Base-by-base conservation (phyloP, 2,329 filamentous ascomycete genomes). In the Aspergillus tamarii region DNA sequence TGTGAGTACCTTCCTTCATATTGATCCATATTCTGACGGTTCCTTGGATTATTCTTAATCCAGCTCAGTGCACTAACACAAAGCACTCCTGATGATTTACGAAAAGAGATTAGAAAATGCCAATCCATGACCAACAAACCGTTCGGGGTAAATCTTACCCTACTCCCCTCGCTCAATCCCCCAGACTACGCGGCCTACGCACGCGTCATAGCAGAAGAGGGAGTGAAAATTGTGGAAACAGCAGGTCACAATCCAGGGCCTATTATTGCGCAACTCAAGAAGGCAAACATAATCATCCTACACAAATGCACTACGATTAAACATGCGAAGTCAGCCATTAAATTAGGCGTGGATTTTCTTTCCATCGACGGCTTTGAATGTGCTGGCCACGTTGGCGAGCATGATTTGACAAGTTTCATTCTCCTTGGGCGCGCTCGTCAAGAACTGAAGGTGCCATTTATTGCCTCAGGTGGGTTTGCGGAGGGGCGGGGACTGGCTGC, bases 241-340 rank as follows among this genome's bases (percentile, higher is more conserved):
- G 93, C 93, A 1, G 93, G 93, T 58, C 96, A 96, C 83, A 89
- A 85, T 72, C 95, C 95, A 0, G 95, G 93, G 0, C 93, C 94
- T 3, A 90, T 99, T 67, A 98, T 99, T 78, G 84, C 87, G 75
- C 88, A 93, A 83, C 86, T 99, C 60, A 99, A 98, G 83, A 86
- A 86, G 65, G 91, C 89, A 6, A 88, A 88, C 61, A 87, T 87
- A 73, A 94, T 87, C 61, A 89, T 99, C 71, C 83, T 99, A 61
- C 95, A 99, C 86, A 99, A 99, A 83, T 98, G 95, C 84, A 99
- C 95, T 10, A 96, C 93, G 5, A 96, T 99, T 81, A 85, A 93
- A 60, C 95, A 99, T 77, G 95, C 95, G 21, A 88, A 93, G 78
- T 93, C 91, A 69, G 95, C 95, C 55, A 86, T 96, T 64, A 97